phyloP scores from a whole-genome alignment of 176 grass and related monocot genomes.

The Tillandsia fasciculata region DNA sequence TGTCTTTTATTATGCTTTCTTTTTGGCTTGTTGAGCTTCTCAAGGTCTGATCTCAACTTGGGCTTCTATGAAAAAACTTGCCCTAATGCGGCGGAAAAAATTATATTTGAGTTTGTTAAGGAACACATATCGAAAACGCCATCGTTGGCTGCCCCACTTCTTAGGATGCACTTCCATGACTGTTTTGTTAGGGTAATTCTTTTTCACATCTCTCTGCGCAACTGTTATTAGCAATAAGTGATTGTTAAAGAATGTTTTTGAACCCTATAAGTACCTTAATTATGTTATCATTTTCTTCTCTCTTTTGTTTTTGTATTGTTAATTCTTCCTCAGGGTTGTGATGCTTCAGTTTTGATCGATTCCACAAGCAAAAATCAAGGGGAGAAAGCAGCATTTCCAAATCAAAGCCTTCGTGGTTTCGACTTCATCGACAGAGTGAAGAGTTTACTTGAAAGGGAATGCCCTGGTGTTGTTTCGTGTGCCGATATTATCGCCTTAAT shows the following conservation, averaged over 20 bases:
- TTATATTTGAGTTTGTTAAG: slow-evolving; percentile 13
- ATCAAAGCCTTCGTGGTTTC: slow-evolving; percentile 12
- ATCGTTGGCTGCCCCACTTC: slow-evolving; percentile 13
- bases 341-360: slow-evolving; percentile 14
- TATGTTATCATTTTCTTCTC: background rate
- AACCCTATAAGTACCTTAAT: background rate
- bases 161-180: slow-evolving; percentile 27
- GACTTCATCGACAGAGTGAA: slow-evolving; percentile 16
- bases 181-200: slow-evolving; percentile 16
- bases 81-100: slow-evolving; percentile 17
- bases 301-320: background rate
- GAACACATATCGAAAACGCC: slow-evolving; percentile 6
- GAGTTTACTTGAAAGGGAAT: slow-evolving; percentile 13
- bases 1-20: slow-evolving; percentile 1
- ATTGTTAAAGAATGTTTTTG: background rate
- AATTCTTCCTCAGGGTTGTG: slow-evolving; percentile 17
- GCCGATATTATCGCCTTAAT: slow-evolving; percentile 16
- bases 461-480: slow-evolving; percentile 21
- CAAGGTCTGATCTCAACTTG: slow-evolving; percentile 10
- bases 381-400: slow-evolving; percentile 19
- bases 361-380: slow-evolving; percentile 8
- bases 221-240: background rate
- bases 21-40: slow-evolving; percentile 7
- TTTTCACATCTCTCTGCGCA: background rate
- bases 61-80: slow-evolving; percentile 11